Conservation (phyloP, 2,329 filamentous ascomycete genomes). For the Aspergillus felis region DNA sequence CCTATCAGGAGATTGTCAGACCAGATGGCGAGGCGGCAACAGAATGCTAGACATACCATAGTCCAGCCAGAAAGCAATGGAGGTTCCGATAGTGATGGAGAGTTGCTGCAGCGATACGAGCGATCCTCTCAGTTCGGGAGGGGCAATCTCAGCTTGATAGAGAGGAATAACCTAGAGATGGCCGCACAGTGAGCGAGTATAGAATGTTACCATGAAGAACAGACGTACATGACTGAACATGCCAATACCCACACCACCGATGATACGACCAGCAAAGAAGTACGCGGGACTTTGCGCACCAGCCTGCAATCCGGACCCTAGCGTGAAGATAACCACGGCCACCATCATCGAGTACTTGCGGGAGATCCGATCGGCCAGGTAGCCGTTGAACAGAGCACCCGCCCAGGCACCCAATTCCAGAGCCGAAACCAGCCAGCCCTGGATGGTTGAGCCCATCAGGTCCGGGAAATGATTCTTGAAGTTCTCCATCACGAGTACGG, state of each 20-base stretch:
- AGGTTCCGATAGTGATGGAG: constrained; percentile 54
- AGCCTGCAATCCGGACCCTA: constrained; percentile 25
- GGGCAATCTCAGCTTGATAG: constrained; percentile 37
- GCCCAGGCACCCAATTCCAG: constrained; percentile 35
- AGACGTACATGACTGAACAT: constrained; percentile 24
- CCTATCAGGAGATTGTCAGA: no score
- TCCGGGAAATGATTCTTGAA: constrained; percentile 33
- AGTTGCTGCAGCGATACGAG: constrained; percentile 64
- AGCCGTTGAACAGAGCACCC: constrained; percentile 28
- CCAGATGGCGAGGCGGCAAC: no score
- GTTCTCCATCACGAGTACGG: constrained; percentile 36
- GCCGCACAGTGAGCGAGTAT: background rate
- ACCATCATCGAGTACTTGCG: constrained; percentile 33
- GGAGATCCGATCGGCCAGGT: constrained; percentile 27
- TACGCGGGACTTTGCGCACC: constrained; percentile 26
- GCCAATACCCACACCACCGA: constrained; percentile 27
- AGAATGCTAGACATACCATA: no score
- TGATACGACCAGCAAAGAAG: constrained; percentile 26
- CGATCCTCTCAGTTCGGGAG: constrained; percentile 64
- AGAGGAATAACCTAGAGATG: constrained; percentile 21
- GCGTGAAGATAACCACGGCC: constrained; percentile 32
- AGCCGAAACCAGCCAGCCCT: constrained; percentile 32
- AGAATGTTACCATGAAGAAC: no score
- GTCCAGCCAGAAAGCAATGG: no score
- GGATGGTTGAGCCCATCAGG: constrained; percentile 27